Evolutionary conservation across 768 basidiomycete species (phyloP).

Genomic region (Macrolepiota albuminosa): DNA sequence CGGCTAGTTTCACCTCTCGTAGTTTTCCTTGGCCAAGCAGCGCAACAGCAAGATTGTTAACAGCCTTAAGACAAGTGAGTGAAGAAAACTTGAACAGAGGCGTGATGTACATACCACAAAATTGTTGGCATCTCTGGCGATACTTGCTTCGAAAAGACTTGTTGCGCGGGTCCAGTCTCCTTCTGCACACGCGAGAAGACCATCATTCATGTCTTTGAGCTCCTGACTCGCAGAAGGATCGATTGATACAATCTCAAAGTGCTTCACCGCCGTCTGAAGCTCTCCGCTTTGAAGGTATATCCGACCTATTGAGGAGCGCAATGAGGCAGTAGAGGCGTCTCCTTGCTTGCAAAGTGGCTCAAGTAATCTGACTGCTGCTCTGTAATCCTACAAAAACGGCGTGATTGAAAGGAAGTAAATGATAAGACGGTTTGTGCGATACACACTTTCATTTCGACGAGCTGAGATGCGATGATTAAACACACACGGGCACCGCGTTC

Average conservation of each 20-base stretch:
- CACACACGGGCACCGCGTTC: constrained; percentile 74
- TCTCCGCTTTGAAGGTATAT: constrained; percentile 75
- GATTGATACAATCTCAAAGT: constrained; percentile 48
- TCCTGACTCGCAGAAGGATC: constrained; percentile 39
- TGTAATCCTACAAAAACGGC: constrained; percentile 48
- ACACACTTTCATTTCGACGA: constrained; percentile 79
- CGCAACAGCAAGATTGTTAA: constrained; percentile 74
- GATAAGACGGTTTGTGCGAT: background rate
- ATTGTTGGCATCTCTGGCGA: constrained; percentile 55
- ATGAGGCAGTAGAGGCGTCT: constrained; percentile 39
- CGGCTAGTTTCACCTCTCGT: constrained; percentile 51
- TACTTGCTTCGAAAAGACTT: constrained; percentile 34
- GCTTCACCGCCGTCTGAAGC: constrained; percentile 49
- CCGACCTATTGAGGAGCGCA: constrained; percentile 68
- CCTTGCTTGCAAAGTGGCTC: constrained; percentile 56
- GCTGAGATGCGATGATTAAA: constrained; percentile 74
- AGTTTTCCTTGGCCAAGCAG: constrained; percentile 67
- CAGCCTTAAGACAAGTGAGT: constrained; percentile 22
- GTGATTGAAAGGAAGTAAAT: background rate
- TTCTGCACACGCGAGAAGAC: constrained; percentile 58
- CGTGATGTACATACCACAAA: constrained; percentile 41
- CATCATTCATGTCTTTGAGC: constrained; percentile 57
- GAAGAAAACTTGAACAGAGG: background rate
- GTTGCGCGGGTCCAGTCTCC: constrained; percentile 65
- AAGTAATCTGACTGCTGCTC: constrained; percentile 63